These are phyloP conservation scores for Acrocalymma vagum DNA, from an alignment of 2,329 filamentous ascomycete species.

Conservation along the genomic window DNA sequence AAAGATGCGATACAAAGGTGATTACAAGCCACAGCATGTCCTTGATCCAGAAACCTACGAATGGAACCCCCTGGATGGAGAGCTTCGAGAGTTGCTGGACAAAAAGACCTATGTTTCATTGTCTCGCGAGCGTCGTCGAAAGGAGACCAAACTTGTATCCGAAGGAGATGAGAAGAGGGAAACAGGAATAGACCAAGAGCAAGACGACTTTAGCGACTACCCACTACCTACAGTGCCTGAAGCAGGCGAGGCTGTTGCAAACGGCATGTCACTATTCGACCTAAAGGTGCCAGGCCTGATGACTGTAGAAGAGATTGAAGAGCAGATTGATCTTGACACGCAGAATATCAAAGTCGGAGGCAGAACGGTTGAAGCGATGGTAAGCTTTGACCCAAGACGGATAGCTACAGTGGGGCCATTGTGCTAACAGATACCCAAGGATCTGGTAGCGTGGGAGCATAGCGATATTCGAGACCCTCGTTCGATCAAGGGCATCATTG, in stretches of 20 bases:
- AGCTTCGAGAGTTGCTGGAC: constrained; percentile 62
- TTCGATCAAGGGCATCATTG: constrained; percentile 69
- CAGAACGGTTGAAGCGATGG: constrained; percentile 40
- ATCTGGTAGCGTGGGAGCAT: constrained; percentile 68
- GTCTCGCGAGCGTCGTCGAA: constrained; percentile 41
- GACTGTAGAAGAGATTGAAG: constrained; percentile 61
- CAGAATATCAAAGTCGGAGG: constrained; percentile 63
- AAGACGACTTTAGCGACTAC: constrained; percentile 30
- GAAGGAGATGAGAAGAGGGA: constrained; percentile 9
- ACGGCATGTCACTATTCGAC: constrained; percentile 62
- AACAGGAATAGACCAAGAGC: too few relatives aligned
- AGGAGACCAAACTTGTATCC: constrained; percentile 16
- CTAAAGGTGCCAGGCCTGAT: constrained; percentile 74
- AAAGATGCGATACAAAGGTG: constrained; percentile 88
- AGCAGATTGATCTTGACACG: constrained; percentile 64
- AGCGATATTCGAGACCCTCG: constrained; percentile 59
- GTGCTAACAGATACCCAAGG: constrained; percentile 47
- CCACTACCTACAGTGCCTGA: constrained; percentile 35
- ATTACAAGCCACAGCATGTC: constrained; percentile 78
- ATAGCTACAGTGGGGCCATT: constrained; percentile 44
- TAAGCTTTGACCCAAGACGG: constrained; percentile 37
- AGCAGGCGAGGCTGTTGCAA: constrained; percentile 43
- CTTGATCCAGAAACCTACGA: constrained; percentile 72
- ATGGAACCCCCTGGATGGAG: constrained; percentile 69
- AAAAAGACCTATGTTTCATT: constrained; percentile 63